Evolutionary conservation across 768 basidiomycete species (phyloP), one percentile per base, ranked within the genome.

Genomic region (Trametes cubensis): DNA sequence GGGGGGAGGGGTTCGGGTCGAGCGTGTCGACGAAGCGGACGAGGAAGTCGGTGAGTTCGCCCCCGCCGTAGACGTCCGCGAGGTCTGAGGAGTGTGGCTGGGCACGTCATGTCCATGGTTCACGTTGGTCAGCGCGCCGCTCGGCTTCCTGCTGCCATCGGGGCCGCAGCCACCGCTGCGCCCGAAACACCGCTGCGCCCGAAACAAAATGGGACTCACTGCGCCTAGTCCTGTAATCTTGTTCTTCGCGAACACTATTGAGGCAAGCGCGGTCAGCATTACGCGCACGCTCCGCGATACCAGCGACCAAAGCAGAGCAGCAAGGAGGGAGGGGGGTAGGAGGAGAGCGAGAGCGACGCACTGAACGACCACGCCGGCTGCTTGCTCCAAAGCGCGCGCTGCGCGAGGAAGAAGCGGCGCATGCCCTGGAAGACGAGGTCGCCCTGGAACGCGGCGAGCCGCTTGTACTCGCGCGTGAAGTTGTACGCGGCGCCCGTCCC

Each of bases 1-100:
- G 34, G 34, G 34, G 34, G 11, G 34, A 5, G 34, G 34, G 34
- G 64, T 85, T 85, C 1, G 78, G 83, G 67, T 84, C 67, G 47
- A 80, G 77, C 10, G 68, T 76, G 47, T 65, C 70, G 14, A 72
- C 76, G 61, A 82, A 83, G 46, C 78, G 75, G 54, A 83, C 75
- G 21, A 84, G 72, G 63, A 80, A 79, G 66, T 82, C 79, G 5
- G 78, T 69, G 66, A 83, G 70, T 59, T 82, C 80, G 20, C 75
- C 74, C 3, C 71, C 76, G 0, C 71, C 73, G 58, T 79, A 84
- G 18, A 80, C 68, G 26, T 79, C 76, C 15, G 75, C 55, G 6
- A 83, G 17, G 63, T 85, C 81, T 0, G 47, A n/a, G 25, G 14
- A 46, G 34, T 34, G 34, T 11, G 34, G 34, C 34, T 34, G 34